A percentile compares a stretch with the other conserved stretches of the same genome.
These are phyloP conservation scores for Hydnomerulius pinastri DNA, from an alignment of 768 basidiomycete species.

Conservation along the genomic window DNA sequence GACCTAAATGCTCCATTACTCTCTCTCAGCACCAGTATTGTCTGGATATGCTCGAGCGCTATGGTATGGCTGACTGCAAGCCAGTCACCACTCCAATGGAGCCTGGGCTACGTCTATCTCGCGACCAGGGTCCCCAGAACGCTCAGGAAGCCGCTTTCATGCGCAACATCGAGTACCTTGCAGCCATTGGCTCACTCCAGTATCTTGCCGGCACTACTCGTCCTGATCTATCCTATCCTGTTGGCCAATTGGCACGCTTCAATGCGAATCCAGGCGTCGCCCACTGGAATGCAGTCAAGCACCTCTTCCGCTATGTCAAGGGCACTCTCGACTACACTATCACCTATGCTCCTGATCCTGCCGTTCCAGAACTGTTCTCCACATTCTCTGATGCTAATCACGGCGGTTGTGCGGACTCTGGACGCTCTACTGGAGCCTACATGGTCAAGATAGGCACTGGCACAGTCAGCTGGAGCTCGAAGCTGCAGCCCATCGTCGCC, in stretches of 20 bases:
- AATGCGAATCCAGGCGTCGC: constrained; percentile 21
- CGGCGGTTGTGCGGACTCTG: too few species aligned
- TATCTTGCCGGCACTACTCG: constrained; percentile 12
- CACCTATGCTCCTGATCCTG: background rate
- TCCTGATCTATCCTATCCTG: constrained; percentile 27
- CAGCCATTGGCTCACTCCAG: constrained; percentile 10
- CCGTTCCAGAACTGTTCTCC: too few species aligned
- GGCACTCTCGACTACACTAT: constrained; percentile 10
- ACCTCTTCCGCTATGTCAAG: constrained; percentile 18
- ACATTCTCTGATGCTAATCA: too few species aligned
- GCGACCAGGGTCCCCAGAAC: constrained; percentile 3
- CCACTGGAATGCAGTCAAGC: constrained; percentile 26
- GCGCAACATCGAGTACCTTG: constrained; percentile 14
- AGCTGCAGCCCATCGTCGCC: too few species aligned
- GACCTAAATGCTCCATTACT: too few species aligned
- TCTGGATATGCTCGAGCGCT: constrained; percentile 17
- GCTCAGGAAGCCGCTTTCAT: constrained; percentile 3
- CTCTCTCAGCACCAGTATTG: constrained; percentile 24
- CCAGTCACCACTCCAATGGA: constrained; percentile 21
- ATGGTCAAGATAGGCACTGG: too few species aligned
- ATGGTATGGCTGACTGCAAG: constrained; percentile 22
- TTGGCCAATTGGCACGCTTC: constrained; percentile 21
- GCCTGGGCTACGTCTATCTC: constrained; percentile 1
- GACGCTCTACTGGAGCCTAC: too few species aligned
- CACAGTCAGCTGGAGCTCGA: too few species aligned